Evolutionary conservation across 202 grass and related monocot species (phyloP).

Genomic region (Zizania palustris): DNA sequence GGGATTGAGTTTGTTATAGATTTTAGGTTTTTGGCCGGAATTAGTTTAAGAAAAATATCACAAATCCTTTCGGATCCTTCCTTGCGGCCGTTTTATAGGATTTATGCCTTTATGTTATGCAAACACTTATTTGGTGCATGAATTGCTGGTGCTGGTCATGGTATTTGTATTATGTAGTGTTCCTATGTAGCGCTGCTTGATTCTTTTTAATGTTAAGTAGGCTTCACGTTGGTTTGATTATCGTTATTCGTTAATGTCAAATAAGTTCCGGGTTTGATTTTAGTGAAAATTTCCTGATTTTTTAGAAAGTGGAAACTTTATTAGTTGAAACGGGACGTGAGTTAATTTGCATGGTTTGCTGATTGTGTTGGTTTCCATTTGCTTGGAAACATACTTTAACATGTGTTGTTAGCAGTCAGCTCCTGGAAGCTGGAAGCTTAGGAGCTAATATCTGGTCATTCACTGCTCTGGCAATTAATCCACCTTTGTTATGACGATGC

Average conservation of each 20-base stretch:
- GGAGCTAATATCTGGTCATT: neutral
- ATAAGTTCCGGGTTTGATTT: neutral
- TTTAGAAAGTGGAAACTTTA: neutral
- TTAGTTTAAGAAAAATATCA: neutral
- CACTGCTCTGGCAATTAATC: neutral
- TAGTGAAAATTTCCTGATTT: neutral
- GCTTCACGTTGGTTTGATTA: neutral
- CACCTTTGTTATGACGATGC: neutral
- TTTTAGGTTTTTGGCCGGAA: neutral
- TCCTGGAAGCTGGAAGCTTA: slow-evolving; percentile 1
- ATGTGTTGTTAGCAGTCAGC: neutral
- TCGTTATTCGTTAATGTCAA: neutral
- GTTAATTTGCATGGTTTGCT: neutral
- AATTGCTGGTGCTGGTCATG: slow-evolving; percentile 1
- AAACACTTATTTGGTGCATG: neutral
- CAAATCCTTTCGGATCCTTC: too few species aligned
- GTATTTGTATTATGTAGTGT: neutral
- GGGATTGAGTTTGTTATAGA: neutral
- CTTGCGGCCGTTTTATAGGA: neutral
- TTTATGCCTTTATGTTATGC: neutral
- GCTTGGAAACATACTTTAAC: neutral
- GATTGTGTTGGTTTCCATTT: neutral
- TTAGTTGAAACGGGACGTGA: neutral
- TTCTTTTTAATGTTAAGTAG: neutral
- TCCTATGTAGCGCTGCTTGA: neutral